Base-by-base conservation (phyloP, 176 grass and related monocot genomes). In the Triticum urartu region DNA sequence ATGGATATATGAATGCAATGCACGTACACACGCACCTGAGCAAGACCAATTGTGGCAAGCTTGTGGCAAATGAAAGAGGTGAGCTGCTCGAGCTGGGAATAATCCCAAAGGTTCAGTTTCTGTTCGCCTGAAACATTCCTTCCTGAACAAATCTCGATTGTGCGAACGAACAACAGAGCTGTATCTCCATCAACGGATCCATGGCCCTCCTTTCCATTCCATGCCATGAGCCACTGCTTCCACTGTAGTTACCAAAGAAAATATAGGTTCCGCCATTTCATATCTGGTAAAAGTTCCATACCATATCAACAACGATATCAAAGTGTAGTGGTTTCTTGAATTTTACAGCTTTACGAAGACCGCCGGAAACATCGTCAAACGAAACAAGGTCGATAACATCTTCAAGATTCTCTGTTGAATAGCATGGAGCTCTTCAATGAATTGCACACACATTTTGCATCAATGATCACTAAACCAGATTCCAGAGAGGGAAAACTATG, bases 121-220 rank as follows among this genome's bases (percentile, higher is more conserved):
- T 83, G 25, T 25, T 85, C 45, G 3, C 5, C 9, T 0, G 24
- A 50, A 56, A 18, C 22, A 24, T 69, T 63, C 64, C 89, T 81
- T 18, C 88, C 86, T 21, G 83, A 91, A 24, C 77, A 85, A 3
- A 89, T 89, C 71, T 94, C 92, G 0, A 94, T 13, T 4, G 92
- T 87, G 5, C 72, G 61, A 9, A 80, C 86, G 1, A 94, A 15
- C 35, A 97, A 13, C 22, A 92, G 1, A 1, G 85, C 86, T 0
- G 83, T 87, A 28, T 84, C 42, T 0, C 32, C 85, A n/a, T 7
- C 42, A 15, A 2, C 1, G 22, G 85, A 36, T 5, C 30, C 25
- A 5, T 7, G 8, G 15, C 54, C 30, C 21, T 68, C 90, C 47
- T 78, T 69, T 36, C 11, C 54, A 0, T 68, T 65, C 59, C 42